Evolutionary conservation across 768 basidiomycete species (phyloP).

Genomic region (Tremella yokohamensis): DNA sequence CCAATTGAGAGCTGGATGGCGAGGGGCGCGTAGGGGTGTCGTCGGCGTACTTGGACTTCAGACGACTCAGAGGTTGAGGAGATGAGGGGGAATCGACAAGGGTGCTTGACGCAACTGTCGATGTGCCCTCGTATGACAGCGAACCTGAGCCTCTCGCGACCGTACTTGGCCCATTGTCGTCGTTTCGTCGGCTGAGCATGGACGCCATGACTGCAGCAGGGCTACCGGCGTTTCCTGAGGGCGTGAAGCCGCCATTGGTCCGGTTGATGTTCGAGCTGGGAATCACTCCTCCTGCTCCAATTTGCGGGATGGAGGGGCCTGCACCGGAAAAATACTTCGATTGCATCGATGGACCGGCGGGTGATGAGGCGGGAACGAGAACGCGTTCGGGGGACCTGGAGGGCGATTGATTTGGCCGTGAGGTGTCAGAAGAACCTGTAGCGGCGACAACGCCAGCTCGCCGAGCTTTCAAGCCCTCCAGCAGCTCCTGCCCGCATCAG

Average conservation of each 20-base stretch:
- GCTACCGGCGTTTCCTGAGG: slow-evolving; percentile 2
- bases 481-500: background rate
- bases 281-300: slow-evolving; percentile 1
- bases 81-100: slow-evolving; percentile 19
- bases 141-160: slow-evolving; percentile 4
- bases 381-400: slow-evolving; percentile 9
- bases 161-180: background rate
- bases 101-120: background rate
- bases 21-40: slow-evolving; percentile 22
- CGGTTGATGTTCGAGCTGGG: slow-evolving; percentile 9
- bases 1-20: background rate
- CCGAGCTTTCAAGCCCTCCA: background rate
- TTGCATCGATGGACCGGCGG: background rate
- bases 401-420: background rate
- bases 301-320: background rate
- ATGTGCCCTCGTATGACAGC: slow-evolving; percentile 11
- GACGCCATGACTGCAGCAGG: slow-evolving; percentile 14
- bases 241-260: background rate
- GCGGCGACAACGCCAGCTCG: background rate
- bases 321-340: slow-evolving; percentile 8
- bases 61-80: slow-evolving; percentile 26
- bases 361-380: slow-evolving; percentile 14
- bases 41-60: slow-evolving; percentile 32
- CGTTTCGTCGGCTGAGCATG: slow-evolving; percentile 3
- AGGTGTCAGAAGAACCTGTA: too few species aligned